phyloP scores from a whole-genome alignment of 352 stramenopile genomes.

The Phytophthora macrochlamydospora region DNA sequence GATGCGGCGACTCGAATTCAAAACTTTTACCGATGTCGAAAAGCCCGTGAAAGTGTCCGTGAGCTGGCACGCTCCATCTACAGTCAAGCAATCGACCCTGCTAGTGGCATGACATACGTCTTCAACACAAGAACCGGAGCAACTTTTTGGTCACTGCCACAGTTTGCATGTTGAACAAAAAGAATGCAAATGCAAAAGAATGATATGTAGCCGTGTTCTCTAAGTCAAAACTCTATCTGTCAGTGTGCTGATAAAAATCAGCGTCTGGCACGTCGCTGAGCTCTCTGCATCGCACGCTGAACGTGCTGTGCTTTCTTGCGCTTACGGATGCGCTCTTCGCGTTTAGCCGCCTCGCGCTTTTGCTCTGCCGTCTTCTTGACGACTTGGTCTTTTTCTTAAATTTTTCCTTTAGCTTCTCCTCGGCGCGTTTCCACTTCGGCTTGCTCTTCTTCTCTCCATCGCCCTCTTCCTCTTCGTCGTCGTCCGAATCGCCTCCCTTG shows the following conservation, averaged over 20 bases:
- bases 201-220: conserved; percentile 28
- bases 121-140: conserved; percentile 64
- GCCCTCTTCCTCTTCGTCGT: conserved; percentile 35
- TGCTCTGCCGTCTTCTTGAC: conserved; percentile 75
- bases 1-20: conserved; percentile 57
- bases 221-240: conserved; percentile 18
- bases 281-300: conserved; percentile 60
- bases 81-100: conserved; percentile 45
- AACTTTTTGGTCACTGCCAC: conserved; percentile 56
- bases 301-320: conserved; percentile 83
- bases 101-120: conserved; percentile 49
- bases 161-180: conserved; percentile 32
- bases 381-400: conserved; percentile 87
- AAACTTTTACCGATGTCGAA: conserved; percentile 57
- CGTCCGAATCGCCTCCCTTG: conserved; percentile 48
- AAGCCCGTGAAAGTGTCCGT: conserved; percentile 46
- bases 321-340: conserved; percentile 82
- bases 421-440: conserved; percentile 56
- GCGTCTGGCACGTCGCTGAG: conserved; percentile 41
- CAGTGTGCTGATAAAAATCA: conserved; percentile 14
- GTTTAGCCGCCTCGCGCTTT: conserved; percentile 76
- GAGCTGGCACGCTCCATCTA: conserved; percentile 49
- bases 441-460: conserved; percentile 57
- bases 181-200: conserved; percentile 13
- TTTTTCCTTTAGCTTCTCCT: conserved; percentile 76